Evolutionary conservation across 129 eudicot genomes (phyloP).

Genomic region (Centella asiatica): DNA sequence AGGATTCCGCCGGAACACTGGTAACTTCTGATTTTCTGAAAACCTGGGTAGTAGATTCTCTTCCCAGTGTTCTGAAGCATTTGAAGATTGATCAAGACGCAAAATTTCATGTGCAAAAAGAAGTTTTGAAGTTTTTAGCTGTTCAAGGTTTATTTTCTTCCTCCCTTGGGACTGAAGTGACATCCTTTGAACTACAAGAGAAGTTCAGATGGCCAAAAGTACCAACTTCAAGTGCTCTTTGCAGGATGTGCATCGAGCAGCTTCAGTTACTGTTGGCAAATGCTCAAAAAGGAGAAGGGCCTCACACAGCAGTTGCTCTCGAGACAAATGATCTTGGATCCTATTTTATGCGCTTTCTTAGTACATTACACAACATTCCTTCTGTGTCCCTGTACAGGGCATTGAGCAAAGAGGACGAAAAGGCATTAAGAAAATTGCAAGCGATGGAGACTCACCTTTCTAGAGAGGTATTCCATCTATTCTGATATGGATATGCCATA

Average conservation of each 20-base stretch:
- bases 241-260: slow-evolving; percentile 81
- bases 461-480: slow-evolving; percentile 48
- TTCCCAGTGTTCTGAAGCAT: slow-evolving; percentile 57
- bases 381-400: slow-evolving; percentile 74
- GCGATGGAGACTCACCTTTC: slow-evolving; percentile 68
- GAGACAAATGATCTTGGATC: slow-evolving; percentile 88
- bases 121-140: slow-evolving; percentile 79
- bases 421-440: slow-evolving; percentile 68
- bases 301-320: slow-evolving; percentile 47
- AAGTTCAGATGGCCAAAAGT: slow-evolving; percentile 92
- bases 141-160: slow-evolving; percentile 95
- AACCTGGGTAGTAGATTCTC: slow-evolving; percentile 85
- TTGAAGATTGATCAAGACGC: slow-evolving; percentile 63
- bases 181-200: slow-evolving; percentile 83
- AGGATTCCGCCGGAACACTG: slow-evolving; percentile 37
- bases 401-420: slow-evolving; percentile 62
- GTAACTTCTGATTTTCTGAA: slow-evolving; percentile 62
- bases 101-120: slow-evolving; percentile 67
- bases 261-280: slow-evolving; percentile 62
- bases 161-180: slow-evolving; percentile 92
- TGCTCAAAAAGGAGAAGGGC: slow-evolving; percentile 68
- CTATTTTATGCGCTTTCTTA: slow-evolving; percentile 71
- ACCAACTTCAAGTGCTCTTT: slow-evolving; percentile 68
- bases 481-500: neutral
- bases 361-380: slow-evolving; percentile 65